A percentile compares a stretch with the other conserved stretches of the same genome.
phyloP scores from a whole-genome alignment of 257 asterid species.

The Petrea volubilis region DNA sequence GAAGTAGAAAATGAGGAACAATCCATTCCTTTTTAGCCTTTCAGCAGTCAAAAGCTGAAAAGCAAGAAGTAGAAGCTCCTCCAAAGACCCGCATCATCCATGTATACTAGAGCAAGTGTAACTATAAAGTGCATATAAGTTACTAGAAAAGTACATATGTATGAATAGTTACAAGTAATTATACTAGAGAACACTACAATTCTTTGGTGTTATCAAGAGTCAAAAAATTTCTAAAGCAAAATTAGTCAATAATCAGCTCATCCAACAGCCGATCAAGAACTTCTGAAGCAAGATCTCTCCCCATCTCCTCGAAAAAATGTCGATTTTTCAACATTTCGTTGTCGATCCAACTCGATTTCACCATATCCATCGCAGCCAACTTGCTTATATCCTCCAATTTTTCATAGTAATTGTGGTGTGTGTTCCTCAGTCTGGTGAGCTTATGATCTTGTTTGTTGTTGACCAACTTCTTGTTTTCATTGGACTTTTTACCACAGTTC shows the following conservation, averaged over 20 bases:
- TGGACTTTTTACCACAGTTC: conserved; percentile 33
- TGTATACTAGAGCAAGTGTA: too few species aligned
- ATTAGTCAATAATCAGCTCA: conserved; percentile 39
- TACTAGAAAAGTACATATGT: too few species aligned
- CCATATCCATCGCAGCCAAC: conserved; percentile 44
- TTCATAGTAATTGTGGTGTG: not conserved
- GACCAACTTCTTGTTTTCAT: not conserved
- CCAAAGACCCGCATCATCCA: too few species aligned
- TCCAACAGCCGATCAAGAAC: conserved; percentile 51
- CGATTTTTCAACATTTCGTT: conserved; percentile 22
- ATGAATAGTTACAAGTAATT: too few species aligned
- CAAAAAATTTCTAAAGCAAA: not conserved
- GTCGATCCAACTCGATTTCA: conserved; percentile 41
- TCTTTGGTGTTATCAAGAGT: not conserved
- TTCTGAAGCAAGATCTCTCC: conserved; percentile 37
- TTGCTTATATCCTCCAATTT: conserved; percentile 41
- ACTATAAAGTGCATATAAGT: too few species aligned
- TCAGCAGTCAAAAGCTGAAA: too few species aligned
- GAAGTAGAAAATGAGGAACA: too few species aligned
- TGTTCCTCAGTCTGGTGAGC: conserved; percentile 9
- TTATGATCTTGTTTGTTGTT: not conserved
- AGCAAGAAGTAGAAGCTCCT: too few species aligned
- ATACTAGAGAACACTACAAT: too few species aligned
- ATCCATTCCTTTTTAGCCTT: too few species aligned
- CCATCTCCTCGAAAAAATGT: conserved; percentile 39